A percentile compares a stretch with the other conserved stretches of the same genome.
These are phyloP conservation scores for Xylariomycetidae sp. DNA, from an alignment of 2,329 filamentous ascomycete genomes.

Conservation along the genomic window DNA sequence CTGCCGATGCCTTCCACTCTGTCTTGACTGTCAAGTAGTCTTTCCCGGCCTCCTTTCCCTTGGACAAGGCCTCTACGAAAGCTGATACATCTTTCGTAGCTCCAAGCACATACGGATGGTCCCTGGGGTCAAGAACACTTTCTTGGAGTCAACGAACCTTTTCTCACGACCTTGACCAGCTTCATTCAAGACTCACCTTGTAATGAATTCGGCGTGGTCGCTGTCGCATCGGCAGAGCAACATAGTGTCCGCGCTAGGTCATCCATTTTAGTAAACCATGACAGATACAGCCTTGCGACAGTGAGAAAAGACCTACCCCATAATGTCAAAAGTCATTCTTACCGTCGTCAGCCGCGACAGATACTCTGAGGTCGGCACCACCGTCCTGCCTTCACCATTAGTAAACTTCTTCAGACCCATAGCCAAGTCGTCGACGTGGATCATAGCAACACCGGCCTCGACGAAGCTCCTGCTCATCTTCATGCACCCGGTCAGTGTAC, in stretches of 20 bases:
- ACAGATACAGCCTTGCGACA: too few species aligned
- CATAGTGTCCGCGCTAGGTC: constrained; percentile 28
- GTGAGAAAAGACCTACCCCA: too few species aligned
- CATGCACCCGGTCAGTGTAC: constrained; percentile 32
- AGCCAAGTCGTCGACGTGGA: constrained; percentile 38
- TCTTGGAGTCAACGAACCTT: background rate
- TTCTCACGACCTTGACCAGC: background rate
- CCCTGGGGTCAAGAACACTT: constrained; percentile 29
- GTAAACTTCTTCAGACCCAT: constrained; percentile 41
- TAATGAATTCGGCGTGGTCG: constrained; percentile 34
- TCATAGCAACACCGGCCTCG: constrained; percentile 38
- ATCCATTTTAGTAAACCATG: too few species aligned
- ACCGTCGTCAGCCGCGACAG: constrained; percentile 29
- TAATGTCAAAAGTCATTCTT: constrained; percentile 35
- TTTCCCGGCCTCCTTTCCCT: constrained; percentile 19
- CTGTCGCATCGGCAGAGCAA: constrained; percentile 34
- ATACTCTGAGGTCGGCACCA: constrained; percentile 36
- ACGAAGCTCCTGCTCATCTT: constrained; percentile 37
- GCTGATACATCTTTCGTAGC: constrained; percentile 28
- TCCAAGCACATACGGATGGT: constrained; percentile 34
- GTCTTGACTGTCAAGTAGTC: constrained; percentile 21
- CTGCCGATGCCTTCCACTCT: constrained; percentile 28
- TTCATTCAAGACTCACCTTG: constrained; percentile 13
- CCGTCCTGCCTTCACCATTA: constrained; percentile 32
- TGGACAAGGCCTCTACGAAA: constrained; percentile 19